Percentiles rank a stretch among this genome's conserved stretches.
Conservation (phyloP, 2,329 filamentous ascomycete genomes). For the Venturia asperata region DNA sequence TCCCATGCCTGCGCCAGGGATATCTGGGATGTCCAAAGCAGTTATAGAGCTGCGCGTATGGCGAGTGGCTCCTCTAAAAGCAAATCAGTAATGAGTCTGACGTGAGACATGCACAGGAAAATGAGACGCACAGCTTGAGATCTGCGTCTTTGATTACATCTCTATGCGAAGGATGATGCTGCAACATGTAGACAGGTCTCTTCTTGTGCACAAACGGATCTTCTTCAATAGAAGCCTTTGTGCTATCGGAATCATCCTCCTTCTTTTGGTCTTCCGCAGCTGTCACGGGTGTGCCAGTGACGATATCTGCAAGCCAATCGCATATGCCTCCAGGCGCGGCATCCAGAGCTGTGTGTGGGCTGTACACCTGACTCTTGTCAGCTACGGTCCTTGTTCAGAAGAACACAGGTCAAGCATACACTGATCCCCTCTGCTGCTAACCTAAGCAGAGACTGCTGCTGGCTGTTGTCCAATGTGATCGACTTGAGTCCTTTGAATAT, state of each 20-base stretch:
- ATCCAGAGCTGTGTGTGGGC: slow-evolving; percentile 90
- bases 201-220: slow-evolving; percentile 32
- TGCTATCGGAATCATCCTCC: slow-evolving; percentile 23
- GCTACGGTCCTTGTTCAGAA: neutral
- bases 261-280: slow-evolving; percentile 29
- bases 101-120: no score
- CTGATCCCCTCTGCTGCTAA: slow-evolving; percentile 82
- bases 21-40: slow-evolving; percentile 38
- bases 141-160: slow-evolving; percentile 27
- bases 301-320: slow-evolving; percentile 86
- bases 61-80: slow-evolving; percentile 20
- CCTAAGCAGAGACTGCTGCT: slow-evolving; percentile 76
- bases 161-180: slow-evolving; percentile 44
- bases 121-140: slow-evolving; percentile 28
- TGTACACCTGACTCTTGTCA: slow-evolving; percentile 55
- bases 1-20: slow-evolving; percentile 52
- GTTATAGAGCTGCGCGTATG: slow-evolving; percentile 50
- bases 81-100: slow-evolving; percentile 19
- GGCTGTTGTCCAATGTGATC: slow-evolving; percentile 73
- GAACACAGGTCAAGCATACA: slow-evolving; percentile 32
- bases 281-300: slow-evolving; percentile 50
- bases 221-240: slow-evolving; percentile 22
- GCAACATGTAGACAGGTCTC: slow-evolving; percentile 38
- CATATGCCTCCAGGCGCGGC: slow-evolving; percentile 78
- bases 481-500: slow-evolving; percentile 92